Percentiles rank a stretch among this genome's conserved stretches.
phyloP scores from a whole-genome alignment of 2,329 filamentous ascomycete species.

The Zymoseptoria ardabiliae region DNA sequence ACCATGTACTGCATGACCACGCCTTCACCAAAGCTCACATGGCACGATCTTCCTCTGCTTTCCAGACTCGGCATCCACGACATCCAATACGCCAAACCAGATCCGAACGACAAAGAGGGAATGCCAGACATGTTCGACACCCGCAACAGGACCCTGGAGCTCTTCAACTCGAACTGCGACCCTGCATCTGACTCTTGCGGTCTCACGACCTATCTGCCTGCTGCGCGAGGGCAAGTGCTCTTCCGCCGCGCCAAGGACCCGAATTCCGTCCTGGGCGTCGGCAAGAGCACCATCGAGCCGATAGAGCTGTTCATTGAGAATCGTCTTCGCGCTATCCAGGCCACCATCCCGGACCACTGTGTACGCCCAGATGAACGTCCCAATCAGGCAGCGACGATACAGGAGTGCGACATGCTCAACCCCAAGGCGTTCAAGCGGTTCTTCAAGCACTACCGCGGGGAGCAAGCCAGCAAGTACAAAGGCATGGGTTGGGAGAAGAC shows the following conservation, averaged over 20 bases:
- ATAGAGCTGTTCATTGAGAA: conserved; percentile 3
- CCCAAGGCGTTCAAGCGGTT: conserved; percentile 4
- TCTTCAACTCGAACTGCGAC: not conserved
- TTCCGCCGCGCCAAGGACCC: not conserved
- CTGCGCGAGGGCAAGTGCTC: not conserved
- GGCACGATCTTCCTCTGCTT: not conserved
- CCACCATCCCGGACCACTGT: not conserved
- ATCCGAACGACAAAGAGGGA: not conserved
- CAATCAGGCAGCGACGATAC: not conserved
- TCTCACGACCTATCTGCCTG: not conserved
- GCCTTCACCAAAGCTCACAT: not conserved
- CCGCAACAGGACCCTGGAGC: not conserved
- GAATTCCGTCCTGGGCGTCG: not conserved
- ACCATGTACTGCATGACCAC: not conserved
- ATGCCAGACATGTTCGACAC: not conserved
- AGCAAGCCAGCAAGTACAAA: conserved; percentile 1
- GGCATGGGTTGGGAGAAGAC: conserved; percentile 1
- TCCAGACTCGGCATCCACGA: not conserved
- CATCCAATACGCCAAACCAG: not conserved
- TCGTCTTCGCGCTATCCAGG: conserved; percentile 2
- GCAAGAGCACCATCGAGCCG: conserved; percentile 3
- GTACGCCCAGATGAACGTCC: not conserved
- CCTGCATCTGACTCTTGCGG: not conserved
- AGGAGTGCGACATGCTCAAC: conserved; percentile 3
- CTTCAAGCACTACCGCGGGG: conserved; percentile 5